Conservation (phyloP, 345 rosid species). For the Eucalyptus tenuipes region DNA sequence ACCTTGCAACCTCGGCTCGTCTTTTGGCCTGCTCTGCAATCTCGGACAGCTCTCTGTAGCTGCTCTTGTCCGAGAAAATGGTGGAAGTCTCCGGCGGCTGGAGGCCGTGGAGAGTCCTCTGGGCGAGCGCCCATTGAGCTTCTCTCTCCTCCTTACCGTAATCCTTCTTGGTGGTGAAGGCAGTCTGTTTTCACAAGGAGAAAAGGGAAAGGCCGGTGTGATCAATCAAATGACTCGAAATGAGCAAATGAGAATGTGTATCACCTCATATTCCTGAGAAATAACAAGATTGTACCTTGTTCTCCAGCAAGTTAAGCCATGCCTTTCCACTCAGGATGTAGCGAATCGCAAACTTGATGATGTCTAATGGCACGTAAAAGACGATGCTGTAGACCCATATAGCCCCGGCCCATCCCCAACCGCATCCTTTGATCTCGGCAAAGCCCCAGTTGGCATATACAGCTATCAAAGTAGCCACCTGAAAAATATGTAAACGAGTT, state of each 20-base stretch:
- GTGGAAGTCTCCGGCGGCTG: conserved; percentile 14
- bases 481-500: not conserved
- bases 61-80: conserved; percentile 9
- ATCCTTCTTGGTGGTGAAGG: conserved; percentile 31
- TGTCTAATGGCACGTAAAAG: conserved; percentile 13
- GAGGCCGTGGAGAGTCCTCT: conserved; percentile 24
- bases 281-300: conserved; percentile 5
- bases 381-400: conserved; percentile 23
- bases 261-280: not conserved
- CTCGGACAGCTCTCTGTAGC: conserved; percentile 21
- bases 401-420: conserved; percentile 43
- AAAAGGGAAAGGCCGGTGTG: not conserved
- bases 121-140: conserved; percentile 34
- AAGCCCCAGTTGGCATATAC: conserved; percentile 37
- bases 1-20: conserved; percentile 28
- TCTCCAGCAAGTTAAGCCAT: conserved; percentile 14
- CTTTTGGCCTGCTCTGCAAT: conserved; percentile 29
- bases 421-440: conserved; percentile 27
- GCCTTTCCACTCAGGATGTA: conserved; percentile 19
- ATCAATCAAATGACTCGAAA: not conserved
- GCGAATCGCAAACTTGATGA: conserved; percentile 19
- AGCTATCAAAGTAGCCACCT: conserved; percentile 38
- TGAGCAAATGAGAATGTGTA: not conserved
- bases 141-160: conserved; percentile 27
- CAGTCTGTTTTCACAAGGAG: conserved; percentile 6